Conservation (phyloP, 768 basidiomycete species). For the Cyclocybe cylindracea region DNA sequence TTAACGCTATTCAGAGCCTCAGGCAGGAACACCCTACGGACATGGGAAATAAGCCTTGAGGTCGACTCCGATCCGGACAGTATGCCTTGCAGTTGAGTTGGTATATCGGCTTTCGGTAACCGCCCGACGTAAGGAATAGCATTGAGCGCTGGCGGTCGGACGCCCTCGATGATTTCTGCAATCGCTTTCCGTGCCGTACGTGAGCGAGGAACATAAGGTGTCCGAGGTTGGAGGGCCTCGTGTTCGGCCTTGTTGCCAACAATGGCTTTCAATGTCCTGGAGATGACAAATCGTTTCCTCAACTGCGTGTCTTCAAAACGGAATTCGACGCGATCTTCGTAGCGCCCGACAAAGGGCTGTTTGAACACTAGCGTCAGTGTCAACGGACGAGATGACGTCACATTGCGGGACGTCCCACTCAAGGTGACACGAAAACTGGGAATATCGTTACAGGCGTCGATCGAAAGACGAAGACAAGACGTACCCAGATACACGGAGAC, state of each 20-base stretch:
- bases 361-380: constrained; percentile 32
- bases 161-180: constrained; percentile 42
- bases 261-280: constrained; percentile 41
- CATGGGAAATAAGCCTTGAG: constrained; percentile 26
- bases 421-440: constrained; percentile 10
- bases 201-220: constrained; percentile 47
- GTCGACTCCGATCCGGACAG: constrained; percentile 28
- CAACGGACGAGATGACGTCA: constrained; percentile 25
- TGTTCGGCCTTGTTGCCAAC: constrained; percentile 50
- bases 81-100: constrained; percentile 27
- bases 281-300: constrained; percentile 48
- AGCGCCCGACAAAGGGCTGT: constrained; percentile 43
- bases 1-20: constrained; percentile 26
- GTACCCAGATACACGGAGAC: constrained; percentile 20
- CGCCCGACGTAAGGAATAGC: constrained; percentile 41
- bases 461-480: constrained; percentile 4
- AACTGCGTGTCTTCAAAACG: constrained; percentile 47
- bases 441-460: neutral
- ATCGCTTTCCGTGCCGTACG: constrained; percentile 28
- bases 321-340: constrained; percentile 55
- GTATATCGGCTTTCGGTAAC: constrained; percentile 43
- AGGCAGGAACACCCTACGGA: constrained; percentile 43
- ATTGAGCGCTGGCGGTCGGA: constrained; percentile 39
- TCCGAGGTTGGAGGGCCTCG: constrained; percentile 41
- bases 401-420: constrained; percentile 11